phyloP scores from a whole-genome alignment of 345 rosid species.

The Salix purpurea region DNA sequence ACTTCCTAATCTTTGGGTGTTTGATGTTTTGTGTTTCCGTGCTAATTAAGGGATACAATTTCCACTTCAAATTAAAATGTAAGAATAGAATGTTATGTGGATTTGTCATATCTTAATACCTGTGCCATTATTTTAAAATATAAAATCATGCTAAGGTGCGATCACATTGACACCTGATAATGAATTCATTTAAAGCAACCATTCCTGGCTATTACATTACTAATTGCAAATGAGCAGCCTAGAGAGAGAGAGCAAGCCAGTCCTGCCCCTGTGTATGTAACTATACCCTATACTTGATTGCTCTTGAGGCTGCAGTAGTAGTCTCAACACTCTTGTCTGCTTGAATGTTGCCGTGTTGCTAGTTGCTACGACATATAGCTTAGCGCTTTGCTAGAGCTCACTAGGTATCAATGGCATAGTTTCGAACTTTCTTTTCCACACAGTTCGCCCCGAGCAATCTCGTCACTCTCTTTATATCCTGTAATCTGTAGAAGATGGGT shows the following conservation, averaged over 20 bases:
- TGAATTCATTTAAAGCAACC: not conserved
- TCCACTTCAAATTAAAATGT: not conserved
- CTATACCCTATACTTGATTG: not conserved
- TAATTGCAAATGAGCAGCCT: not conserved
- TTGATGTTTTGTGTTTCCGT: not conserved
- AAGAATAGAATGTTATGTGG: not conserved
- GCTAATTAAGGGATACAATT: not conserved
- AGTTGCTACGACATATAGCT: not conserved
- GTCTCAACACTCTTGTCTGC: not conserved
- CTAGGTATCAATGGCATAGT: not conserved
- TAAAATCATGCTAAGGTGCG: not conserved
- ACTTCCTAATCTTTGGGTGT: not conserved
- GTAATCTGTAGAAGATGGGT: conserved; percentile 45
- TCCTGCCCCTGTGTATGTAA: not conserved
- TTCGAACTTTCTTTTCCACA: conserved; percentile 43
- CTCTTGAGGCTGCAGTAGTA: not conserved
- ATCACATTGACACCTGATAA: not conserved
- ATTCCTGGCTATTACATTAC: not conserved
- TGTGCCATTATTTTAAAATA: not conserved
- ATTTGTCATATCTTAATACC: not conserved
- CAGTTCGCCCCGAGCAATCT: conserved; percentile 59
- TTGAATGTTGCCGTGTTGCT: not conserved
- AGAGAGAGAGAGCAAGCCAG: not conserved
- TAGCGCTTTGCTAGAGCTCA: not conserved
- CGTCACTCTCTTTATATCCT: conserved; percentile 29